Evolutionary conservation across 2,329 filamentous ascomycete genomes (phyloP), one percentile per base, ranked within the genome.

Genomic region (Fusarium chuoi): DNA sequence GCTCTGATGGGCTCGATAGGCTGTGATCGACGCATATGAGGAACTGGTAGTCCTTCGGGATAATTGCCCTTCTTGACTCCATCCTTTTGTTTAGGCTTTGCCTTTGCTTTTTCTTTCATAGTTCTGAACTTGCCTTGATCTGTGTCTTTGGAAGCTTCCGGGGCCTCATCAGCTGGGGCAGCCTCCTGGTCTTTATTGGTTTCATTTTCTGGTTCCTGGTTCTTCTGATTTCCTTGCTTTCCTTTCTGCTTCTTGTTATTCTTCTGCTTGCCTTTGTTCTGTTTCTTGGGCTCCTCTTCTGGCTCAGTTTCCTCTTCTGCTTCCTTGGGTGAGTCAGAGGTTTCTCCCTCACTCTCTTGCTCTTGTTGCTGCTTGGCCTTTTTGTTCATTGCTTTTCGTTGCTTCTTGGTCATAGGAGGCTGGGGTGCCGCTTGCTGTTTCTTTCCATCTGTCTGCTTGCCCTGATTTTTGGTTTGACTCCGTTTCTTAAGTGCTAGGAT

Each of bases 1-100:
- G 87, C 82, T 33, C 83, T 83, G 45, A 85, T 81, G 6, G 87
- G 86, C 72, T 86, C 80, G 48, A 90, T 81, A 57, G 87, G 82
- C 49, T 87, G 83, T 1, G 86, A 84, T 9, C 80, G 80, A 57
- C 81, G 82, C 24, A 79, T 74, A 54, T 81, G 76, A 12, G 82
- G 80, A 15, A 63, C 62, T 24, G 80, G 79, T 30, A 79, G 68
- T 22, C 73, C 79, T 61, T 80, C 72, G 42, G 79, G 77, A 65
- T 79, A 81, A 60, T 70, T 71, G 36, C 62, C 57, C 52, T 73
- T 73, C 42, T 75, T 71, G n/a, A 73, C 71, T 51, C 68, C 77
- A 66, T 55, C 68, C 30, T 70, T 68, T 35, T 70, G 44, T 30
- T 70, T 58, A n/a, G 52, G 54, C 14, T 74, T 75, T 39, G 51